Evolutionary conservation across 2,329 filamentous ascomycete species (phyloP).

Genomic region (Ophiosphaerella herpotricha): DNA sequence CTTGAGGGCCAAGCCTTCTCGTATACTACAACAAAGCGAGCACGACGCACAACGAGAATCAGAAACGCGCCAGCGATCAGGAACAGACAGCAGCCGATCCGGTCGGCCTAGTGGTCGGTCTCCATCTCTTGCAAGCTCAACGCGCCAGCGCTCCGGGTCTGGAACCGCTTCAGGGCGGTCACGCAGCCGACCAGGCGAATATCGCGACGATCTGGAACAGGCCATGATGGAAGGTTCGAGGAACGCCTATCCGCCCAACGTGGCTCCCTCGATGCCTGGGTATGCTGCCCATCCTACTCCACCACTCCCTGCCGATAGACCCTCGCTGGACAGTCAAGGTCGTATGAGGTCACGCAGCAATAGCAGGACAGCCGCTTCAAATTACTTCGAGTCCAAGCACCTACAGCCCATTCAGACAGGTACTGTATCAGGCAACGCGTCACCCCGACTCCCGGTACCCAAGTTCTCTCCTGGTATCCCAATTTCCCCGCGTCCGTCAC

Average conservation of each 20-base stretch:
- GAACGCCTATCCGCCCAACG: constrained; percentile 37
- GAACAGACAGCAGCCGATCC: constrained; percentile 41
- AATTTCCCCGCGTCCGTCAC: constrained; percentile 44
- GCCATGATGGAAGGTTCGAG: constrained; percentile 54
- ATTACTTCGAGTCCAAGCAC: constrained; percentile 45
- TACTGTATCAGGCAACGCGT: constrained; percentile 21
- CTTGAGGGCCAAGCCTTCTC: constrained; percentile 36
- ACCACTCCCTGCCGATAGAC: constrained; percentile 32
- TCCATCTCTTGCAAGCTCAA: constrained; percentile 47
- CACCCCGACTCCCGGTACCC: constrained; percentile 32
- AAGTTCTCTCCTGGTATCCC: constrained; percentile 39
- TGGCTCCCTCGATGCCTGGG: constrained; percentile 39
- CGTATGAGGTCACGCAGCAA: constrained; percentile 44
- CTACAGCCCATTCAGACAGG: constrained; percentile 44
- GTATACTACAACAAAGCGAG: constrained; percentile 40
- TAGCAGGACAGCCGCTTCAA: constrained; percentile 39
- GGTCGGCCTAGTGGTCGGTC: constrained; percentile 37
- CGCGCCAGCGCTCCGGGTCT: constrained; percentile 60
- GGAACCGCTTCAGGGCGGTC: constrained; percentile 58
- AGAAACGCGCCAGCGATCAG: constrained; percentile 36
- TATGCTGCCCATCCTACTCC: constrained; percentile 38
- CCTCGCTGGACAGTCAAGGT: constrained; percentile 32
- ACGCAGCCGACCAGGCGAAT: constrained; percentile 55
- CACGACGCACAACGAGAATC: constrained; percentile 42
- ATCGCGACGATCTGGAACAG: constrained; percentile 58